These are phyloP conservation scores for Exophiala aquamarina DNA, from an alignment of 2,329 filamentous ascomycete species.

Conservation along the genomic window DNA sequence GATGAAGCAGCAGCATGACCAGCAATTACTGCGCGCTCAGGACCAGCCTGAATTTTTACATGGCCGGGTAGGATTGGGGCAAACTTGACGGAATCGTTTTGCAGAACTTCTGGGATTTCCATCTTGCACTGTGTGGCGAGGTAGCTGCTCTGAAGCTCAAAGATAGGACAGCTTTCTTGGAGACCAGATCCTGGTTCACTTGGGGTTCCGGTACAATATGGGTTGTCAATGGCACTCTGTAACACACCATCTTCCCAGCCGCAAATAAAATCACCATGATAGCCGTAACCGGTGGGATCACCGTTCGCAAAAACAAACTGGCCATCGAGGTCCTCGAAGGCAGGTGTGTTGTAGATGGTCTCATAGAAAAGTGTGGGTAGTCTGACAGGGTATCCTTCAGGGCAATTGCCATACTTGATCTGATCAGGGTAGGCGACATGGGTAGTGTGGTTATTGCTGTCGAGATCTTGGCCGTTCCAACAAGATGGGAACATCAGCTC, in stretches of 20 bases:
- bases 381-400: conserved; percentile 65
- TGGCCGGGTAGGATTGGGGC: conserved; percentile 64
- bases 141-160: conserved; percentile 63
- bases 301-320: conserved; percentile 68
- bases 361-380: conserved; percentile 79
- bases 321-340: conserved; percentile 63
- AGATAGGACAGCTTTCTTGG: conserved; percentile 73
- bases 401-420: conserved; percentile 76
- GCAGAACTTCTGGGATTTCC: conserved; percentile 55
- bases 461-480: conserved; percentile 72
- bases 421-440: conserved; percentile 77
- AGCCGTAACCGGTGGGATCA: conserved; percentile 53
- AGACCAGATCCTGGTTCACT: conserved; percentile 65
- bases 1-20: conserved; percentile 1
- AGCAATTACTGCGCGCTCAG: conserved; percentile 36
- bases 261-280: conserved; percentile 66
- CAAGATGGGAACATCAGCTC: conserved; percentile 89
- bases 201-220: conserved; percentile 64
- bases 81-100: conserved; percentile 56
- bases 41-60: conserved; percentile 49
- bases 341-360: conserved; percentile 75
- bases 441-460: conserved; percentile 54
- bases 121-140: conserved; percentile 61
- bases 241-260: conserved; percentile 69
- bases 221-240: conserved; percentile 63